phyloP scores from a whole-genome alignment of 345 rosid genomes.

The Syzygium oleosum region DNA sequence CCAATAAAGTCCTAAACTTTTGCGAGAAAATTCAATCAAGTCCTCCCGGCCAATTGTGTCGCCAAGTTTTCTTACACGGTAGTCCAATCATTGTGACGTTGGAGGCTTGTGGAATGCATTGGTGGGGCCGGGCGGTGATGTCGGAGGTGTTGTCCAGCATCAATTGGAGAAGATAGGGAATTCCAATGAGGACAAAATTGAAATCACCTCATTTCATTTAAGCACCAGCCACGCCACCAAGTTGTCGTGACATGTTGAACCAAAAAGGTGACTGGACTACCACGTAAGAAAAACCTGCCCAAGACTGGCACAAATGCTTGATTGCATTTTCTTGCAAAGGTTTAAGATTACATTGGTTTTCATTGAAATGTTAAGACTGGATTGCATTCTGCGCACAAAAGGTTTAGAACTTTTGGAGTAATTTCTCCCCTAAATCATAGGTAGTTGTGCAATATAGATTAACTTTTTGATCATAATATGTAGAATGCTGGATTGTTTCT shows the following conservation, averaged over 20 bases:
- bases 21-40: not conserved
- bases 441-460: not conserved
- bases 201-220: not conserved
- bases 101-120: not conserved
- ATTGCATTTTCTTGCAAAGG: not conserved
- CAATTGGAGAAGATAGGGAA: not conserved
- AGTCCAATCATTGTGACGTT: not conserved
- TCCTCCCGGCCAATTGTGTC: not conserved
- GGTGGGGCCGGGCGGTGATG: not conserved
- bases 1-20: not conserved
- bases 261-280: not conserved
- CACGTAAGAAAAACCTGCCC: not conserved
- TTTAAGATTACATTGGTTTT: not conserved
- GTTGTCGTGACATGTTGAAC: not conserved
- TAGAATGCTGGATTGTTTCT: not conserved
- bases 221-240: not conserved
- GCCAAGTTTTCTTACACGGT: not conserved
- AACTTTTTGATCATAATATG: not conserved
- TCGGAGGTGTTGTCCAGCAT: not conserved
- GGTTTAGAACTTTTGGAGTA: not conserved
- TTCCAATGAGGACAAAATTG: not conserved
- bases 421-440: not conserved
- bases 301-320: not conserved
- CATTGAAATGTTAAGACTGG: not conserved
- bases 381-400: not conserved